Evolutionary conservation across 805 yeast genomes (phyloP).

Genomic region (Candida manassasensis): DNA sequence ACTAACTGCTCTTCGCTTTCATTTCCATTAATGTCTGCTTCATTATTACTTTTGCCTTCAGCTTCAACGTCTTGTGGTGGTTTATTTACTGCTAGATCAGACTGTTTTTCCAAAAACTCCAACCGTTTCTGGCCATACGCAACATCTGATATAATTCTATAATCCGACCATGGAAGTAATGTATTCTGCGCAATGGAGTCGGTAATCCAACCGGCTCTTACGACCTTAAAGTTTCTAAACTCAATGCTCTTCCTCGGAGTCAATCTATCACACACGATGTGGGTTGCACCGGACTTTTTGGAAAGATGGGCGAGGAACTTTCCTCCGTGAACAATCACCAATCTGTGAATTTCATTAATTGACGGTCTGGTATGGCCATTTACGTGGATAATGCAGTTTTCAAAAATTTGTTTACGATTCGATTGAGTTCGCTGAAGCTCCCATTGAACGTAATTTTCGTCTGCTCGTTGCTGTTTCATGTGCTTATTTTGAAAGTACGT

Average conservation of each 20-base stretch:
- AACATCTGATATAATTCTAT: conserved; percentile 43
- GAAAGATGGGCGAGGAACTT: conserved; percentile 61
- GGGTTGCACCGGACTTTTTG: conserved; percentile 74
- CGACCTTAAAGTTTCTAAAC: conserved; percentile 67
- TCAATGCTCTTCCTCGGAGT: conserved; percentile 72
- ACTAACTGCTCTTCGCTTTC: neutral
- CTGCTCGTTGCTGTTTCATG: conserved; percentile 56
- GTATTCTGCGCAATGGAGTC: conserved; percentile 50
- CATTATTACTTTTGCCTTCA: conserved; percentile 3
- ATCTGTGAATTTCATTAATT: conserved; percentile 61
- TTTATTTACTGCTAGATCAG: neutral
- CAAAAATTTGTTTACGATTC: conserved; percentile 42
- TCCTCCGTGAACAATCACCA: conserved; percentile 80
- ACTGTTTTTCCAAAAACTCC: conserved; percentile 10
- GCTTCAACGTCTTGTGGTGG: conserved; percentile 1
- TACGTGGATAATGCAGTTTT: conserved; percentile 65
- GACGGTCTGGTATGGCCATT: conserved; percentile 88
- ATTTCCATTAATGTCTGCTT: conserved; percentile 1
- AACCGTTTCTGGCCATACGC: conserved; percentile 52
- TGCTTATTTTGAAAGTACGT: conserved; percentile 60
- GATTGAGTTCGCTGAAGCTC: conserved; percentile 30
- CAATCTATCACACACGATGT: conserved; percentile 72
- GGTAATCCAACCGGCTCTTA: conserved; percentile 75
- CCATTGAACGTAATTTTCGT: conserved; percentile 47
- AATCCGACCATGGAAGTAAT: conserved; percentile 68